These are phyloP conservation scores for Picocystis sp. DNA, from an alignment of 163 green algal genomes.

Conservation along the genomic window DNA sequence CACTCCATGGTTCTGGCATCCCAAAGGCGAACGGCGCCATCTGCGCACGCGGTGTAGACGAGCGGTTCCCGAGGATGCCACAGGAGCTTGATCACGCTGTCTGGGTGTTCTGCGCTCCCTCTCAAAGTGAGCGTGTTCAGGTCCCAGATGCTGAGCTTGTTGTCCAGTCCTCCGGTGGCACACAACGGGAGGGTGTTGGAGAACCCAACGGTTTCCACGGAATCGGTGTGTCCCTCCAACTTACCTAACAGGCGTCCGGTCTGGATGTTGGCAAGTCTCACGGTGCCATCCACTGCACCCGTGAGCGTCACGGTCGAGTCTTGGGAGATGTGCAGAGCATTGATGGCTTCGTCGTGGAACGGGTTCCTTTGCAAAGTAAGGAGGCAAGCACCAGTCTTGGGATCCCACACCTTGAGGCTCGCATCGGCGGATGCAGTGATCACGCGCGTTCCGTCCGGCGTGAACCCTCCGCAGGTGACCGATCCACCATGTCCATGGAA, in stretches of 20 bases:
- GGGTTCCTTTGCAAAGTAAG: slow-evolving; percentile 27
- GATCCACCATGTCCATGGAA: slow-evolving; percentile 69
- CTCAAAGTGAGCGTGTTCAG: slow-evolving; percentile 26
- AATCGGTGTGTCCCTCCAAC: slow-evolving; percentile 49
- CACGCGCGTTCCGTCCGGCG: slow-evolving; percentile 58
- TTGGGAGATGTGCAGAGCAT: slow-evolving; percentile 39
- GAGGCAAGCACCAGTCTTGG: slow-evolving; percentile 58
- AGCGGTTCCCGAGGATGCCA: slow-evolving; percentile 25
- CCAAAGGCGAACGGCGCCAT: slow-evolving; percentile 56
- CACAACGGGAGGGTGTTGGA: slow-evolving; percentile 30
- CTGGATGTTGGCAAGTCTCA: slow-evolving; percentile 43
- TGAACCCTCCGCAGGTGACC: slow-evolving; percentile 73
- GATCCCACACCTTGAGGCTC: slow-evolving; percentile 71
- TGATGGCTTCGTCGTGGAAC: slow-evolving; percentile 55
- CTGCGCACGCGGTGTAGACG: slow-evolving; percentile 51
- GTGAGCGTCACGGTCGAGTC: slow-evolving; percentile 40
- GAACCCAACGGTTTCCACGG: slow-evolving; percentile 56
- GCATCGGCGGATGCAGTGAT: slow-evolving; percentile 28
- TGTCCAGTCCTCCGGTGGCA: slow-evolving; percentile 37
- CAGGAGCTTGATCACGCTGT: slow-evolving; percentile 35
- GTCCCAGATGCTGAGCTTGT: slow-evolving; percentile 62
- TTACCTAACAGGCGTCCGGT: slow-evolving; percentile 28
- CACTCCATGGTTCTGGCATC: slow-evolving; percentile 18
- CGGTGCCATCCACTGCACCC: slow-evolving; percentile 44
- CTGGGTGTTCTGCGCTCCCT: slow-evolving; percentile 39